These are phyloP conservation scores for Pestalotiopsis sp. DNA, from an alignment of 2,329 filamentous ascomycete species.

Conservation along the genomic window DNA sequence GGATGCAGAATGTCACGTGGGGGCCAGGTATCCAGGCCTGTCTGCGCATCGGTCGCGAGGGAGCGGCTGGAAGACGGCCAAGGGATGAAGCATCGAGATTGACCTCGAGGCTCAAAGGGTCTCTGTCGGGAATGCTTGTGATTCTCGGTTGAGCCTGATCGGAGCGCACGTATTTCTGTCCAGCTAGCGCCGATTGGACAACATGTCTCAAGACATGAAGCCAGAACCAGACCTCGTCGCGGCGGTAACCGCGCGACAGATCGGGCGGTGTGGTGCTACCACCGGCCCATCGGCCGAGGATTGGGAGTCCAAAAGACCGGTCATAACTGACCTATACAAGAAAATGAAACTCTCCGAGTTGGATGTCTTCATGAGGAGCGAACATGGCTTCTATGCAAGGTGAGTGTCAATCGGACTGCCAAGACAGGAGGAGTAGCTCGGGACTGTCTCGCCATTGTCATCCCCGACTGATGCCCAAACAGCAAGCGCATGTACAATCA, in stretches of 20 bases:
- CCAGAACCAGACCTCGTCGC: background rate
- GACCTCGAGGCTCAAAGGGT: background rate
- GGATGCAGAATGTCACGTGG: background rate
- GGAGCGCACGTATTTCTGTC: background rate
- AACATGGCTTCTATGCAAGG: constrained; percentile 7
- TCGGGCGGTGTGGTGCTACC: constrained; percentile 1
- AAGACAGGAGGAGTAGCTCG: background rate
- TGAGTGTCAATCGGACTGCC: constrained; percentile 1
- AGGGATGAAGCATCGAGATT: background rate
- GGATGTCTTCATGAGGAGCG: constrained; percentile 8
- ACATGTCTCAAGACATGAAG: background rate
- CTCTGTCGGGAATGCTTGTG: background rate
- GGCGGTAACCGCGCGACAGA: background rate
- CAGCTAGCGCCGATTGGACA: constrained; percentile 1
- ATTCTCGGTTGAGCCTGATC: background rate
- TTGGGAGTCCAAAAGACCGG: background rate
- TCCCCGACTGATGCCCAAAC: background rate
- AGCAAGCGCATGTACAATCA: constrained; percentile 14
- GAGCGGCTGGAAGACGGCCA: background rate
- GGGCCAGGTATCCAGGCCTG: background rate
- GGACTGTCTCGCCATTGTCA: background rate
- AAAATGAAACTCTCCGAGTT: background rate
- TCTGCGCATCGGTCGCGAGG: background rate
- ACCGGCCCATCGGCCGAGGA: constrained; percentile 9
- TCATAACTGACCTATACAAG: constrained; percentile 8